phyloP scores from a whole-genome alignment of 2,329 filamentous ascomycete species.

The Colletotrichum sp. region DNA sequence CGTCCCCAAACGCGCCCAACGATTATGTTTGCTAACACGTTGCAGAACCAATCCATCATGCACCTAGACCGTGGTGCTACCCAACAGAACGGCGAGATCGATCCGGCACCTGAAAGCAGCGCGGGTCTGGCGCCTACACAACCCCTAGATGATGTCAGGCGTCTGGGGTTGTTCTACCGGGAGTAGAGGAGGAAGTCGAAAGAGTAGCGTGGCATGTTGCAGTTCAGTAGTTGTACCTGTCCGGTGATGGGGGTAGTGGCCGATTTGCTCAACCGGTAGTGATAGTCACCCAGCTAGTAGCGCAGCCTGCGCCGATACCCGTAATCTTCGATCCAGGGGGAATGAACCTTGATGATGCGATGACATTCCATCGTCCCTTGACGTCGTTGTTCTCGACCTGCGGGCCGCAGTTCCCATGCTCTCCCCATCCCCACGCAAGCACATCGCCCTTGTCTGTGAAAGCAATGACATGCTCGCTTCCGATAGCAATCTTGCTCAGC shows the following conservation, averaged over 20 bases:
- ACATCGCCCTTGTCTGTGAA: slow-evolving; percentile 70
- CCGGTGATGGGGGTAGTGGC: not conserved
- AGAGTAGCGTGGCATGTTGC: slow-evolving; percentile 34
- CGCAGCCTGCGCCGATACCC: slow-evolving; percentile 82
- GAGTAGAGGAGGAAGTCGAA: slow-evolving; percentile 26
- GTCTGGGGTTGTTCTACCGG: slow-evolving; percentile 43
- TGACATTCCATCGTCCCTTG: slow-evolving; percentile 70
- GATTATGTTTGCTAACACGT: slow-evolving; percentile 31
- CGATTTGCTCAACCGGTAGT: slow-evolving; percentile 28
- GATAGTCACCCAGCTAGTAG: slow-evolving; percentile 81
- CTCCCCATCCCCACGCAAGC: slow-evolving; percentile 93
- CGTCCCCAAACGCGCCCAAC: slow-evolving; percentile 29
- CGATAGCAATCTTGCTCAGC: slow-evolving; percentile 72
- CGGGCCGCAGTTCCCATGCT: slow-evolving; percentile 94
- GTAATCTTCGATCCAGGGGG: slow-evolving; percentile 57
- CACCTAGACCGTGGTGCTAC: slow-evolving; percentile 46
- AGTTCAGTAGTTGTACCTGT: not conserved
- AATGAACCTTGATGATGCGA: slow-evolving; percentile 63
- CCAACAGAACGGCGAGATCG: slow-evolving; percentile 26
- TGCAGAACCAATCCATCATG: slow-evolving; percentile 47
- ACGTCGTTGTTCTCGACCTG: slow-evolving; percentile 68
- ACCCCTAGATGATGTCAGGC: slow-evolving; percentile 69
- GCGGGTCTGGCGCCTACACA: slow-evolving; percentile 72
- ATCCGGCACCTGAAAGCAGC: slow-evolving; percentile 27
- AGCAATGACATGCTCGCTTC: slow-evolving; percentile 89